Evolutionary conservation across 345 rosid species (phyloP), one percentile per base, ranked within the genome.

Genomic region (Aethionema arabicum): DNA sequence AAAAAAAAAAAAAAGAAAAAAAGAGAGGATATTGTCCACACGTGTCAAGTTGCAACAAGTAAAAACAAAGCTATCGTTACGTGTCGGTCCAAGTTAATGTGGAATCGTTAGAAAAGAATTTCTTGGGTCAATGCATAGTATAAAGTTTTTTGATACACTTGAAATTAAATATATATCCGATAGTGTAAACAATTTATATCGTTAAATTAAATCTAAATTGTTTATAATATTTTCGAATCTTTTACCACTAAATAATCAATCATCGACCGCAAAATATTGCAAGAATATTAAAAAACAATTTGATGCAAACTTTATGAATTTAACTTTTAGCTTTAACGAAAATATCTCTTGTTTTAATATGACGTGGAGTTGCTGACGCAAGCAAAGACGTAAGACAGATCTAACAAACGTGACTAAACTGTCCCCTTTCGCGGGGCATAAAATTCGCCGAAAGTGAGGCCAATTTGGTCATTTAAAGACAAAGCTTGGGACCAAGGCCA

Each of bases 281-380:
- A 43, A 52, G 27, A 21, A 21, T 21, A 1, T 21, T 21, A 21
- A 21, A 21, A 21, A 21, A 21, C 27, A 39, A 54, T 69, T 46
- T 61, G 58, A 61, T 46, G 43, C 56, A 37, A 37, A 33, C 37
- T 61, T 48, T 4, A 21, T 39, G 53, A 32, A 51, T 63, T 53
- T 56, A 68, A 6, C 40, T 37, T 69, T 69, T 70, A 12, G 69
- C 59, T 57, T 21, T 4, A 36, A 11, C 2, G 5, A 0, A 51
- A 43, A 53, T 6, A 55, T 31, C 49, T 54, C 56, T 38, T 35
- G 4, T 59, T 21, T 21, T 36, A 47, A 32, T 46, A 38, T 61
- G 68, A 70, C 59, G 65, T 56, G 69, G 74, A 56, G 1, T 33
- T 56, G 59, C n/a, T 63, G 14, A 63, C 69, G 69, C 37, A 63